Evolutionary conservation across 345 rosid genomes (phyloP).

Genomic region (Dovyalis caffra): DNA sequence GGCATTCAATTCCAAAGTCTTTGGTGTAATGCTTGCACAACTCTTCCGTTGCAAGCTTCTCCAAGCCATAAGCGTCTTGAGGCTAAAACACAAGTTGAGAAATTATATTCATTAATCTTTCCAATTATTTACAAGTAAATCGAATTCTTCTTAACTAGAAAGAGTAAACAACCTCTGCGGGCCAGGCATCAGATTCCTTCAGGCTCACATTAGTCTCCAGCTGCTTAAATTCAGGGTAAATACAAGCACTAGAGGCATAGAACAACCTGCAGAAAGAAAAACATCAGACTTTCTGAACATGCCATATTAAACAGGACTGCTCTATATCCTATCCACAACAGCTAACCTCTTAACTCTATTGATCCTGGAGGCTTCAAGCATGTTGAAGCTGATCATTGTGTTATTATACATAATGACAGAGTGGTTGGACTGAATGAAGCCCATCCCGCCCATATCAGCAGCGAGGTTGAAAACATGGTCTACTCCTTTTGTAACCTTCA

Average conservation of each 20-base stretch:
- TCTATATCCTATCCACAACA: neutral
- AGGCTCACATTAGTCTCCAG: conserved; percentile 95
- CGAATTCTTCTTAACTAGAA: neutral
- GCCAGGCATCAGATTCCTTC: conserved; percentile 99
- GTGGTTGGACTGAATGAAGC: conserved; percentile 97
- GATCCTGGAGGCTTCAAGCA: conserved; percentile 96
- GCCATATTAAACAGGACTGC: neutral
- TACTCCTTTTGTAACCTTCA: conserved; percentile 67
- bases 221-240: conserved; percentile 98
- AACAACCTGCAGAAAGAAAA: conserved; percentile 59
- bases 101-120: neutral
- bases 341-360: conserved; percentile 79
- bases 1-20: conserved; percentile 92
- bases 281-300: conserved; percentile 5
- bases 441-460: conserved; percentile 99
- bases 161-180: conserved; percentile 81
- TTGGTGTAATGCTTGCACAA: conserved; percentile 95
- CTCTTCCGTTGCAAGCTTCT: conserved; percentile 98
- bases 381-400: conserved; percentile 97
- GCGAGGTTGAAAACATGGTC: conserved; percentile 98
- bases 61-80: conserved; percentile 99
- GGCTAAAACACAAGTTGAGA: conserved; percentile 50
- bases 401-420: conserved; percentile 97
- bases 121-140: neutral
- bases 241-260: conserved; percentile 99